phyloP scores from a whole-genome alignment of 139 green algal genomes.

The Coccomyxa sp. region DNA sequence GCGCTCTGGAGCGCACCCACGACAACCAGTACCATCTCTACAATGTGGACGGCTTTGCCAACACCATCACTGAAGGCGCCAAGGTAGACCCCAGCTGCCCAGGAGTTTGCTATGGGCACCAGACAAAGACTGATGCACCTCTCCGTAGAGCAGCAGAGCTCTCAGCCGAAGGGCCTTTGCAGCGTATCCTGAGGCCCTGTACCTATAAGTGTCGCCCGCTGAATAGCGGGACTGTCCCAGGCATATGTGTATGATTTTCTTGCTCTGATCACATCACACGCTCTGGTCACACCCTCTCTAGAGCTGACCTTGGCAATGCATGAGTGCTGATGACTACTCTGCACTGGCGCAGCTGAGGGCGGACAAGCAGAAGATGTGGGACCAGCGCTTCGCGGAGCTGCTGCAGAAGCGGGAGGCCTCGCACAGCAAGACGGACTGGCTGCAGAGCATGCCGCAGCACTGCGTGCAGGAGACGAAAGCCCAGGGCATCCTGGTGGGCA shows the following conservation, averaged over 20 bases:
- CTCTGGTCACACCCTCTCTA: too few species aligned
- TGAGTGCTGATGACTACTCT: neutral
- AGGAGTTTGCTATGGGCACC: too few species aligned
- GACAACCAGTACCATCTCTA: conserved; percentile 20
- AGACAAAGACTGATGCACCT: too few species aligned
- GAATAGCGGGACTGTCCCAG: too few species aligned
- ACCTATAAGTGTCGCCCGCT: too few species aligned
- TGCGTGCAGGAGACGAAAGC: conserved; percentile 29
- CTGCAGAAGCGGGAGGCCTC: conserved; percentile 7
- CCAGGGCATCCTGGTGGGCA: conserved; percentile 16
- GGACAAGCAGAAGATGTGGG: conserved; percentile 9
- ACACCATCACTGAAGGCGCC: conserved; percentile 8
- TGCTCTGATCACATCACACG: too few species aligned
- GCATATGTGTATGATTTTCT: too few species aligned
- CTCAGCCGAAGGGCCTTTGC: too few species aligned
- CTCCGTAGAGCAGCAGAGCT: too few species aligned
- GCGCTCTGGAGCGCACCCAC: conserved; percentile 17
- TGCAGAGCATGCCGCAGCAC: conserved; percentile 25
- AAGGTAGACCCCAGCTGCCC: neutral
- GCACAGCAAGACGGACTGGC: neutral
- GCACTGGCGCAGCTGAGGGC: neutral
- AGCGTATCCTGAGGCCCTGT: too few species aligned
- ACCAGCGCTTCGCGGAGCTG: conserved; percentile 8
- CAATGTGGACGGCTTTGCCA: conserved; percentile 5
- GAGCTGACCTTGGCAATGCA: too few species aligned